phyloP scores from a whole-genome alignment of 495 filamentous ascomycete species.

The Thermochaetoides thermophila region DNA sequence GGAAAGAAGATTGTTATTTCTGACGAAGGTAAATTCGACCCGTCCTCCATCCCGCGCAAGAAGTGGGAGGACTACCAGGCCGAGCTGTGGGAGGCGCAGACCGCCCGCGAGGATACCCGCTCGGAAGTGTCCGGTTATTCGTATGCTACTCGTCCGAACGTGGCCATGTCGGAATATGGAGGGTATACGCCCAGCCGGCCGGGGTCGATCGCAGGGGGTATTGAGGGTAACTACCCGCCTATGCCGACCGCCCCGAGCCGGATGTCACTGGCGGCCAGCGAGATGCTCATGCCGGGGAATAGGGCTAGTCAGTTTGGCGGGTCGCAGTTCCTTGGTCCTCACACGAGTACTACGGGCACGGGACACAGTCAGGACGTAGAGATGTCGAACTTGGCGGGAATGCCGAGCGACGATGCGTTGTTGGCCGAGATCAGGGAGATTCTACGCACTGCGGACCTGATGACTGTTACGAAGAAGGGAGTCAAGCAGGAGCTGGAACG shows the following conservation, averaged over 20 bases:
- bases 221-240: too few relatives aligned
- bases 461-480: conserved; percentile 97
- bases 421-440: conserved; percentile 91
- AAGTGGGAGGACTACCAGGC: conserved; percentile 98
- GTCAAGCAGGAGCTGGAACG: conserved; percentile 87
- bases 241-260: conserved; percentile 25
- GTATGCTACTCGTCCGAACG: conserved; percentile 66
- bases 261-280: conserved; percentile 68
- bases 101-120: conserved; percentile 58
- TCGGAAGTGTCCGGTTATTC: conserved; percentile 87
- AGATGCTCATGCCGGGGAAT: conserved; percentile 31
- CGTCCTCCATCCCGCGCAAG: conserved; percentile 82
- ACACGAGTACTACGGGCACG: neutral
- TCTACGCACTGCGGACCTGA: conserved; percentile 77
- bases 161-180: conserved; percentile 47
- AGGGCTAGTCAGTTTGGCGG: conserved; percentile 36
- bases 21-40: conserved; percentile 98
- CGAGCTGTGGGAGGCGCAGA: conserved; percentile 92
- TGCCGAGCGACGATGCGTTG: conserved; percentile 80
- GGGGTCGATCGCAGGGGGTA: conserved; percentile 64
- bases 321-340: conserved; percentile 30
- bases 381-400: conserved; percentile 47
- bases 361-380: conserved; percentile 45
- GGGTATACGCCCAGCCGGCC: conserved; percentile 45
- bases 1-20: conserved; percentile 86